Base-by-base conservation (phyloP, 2,329 filamentous ascomycete species). In the Penicillium decumbens region DNA sequence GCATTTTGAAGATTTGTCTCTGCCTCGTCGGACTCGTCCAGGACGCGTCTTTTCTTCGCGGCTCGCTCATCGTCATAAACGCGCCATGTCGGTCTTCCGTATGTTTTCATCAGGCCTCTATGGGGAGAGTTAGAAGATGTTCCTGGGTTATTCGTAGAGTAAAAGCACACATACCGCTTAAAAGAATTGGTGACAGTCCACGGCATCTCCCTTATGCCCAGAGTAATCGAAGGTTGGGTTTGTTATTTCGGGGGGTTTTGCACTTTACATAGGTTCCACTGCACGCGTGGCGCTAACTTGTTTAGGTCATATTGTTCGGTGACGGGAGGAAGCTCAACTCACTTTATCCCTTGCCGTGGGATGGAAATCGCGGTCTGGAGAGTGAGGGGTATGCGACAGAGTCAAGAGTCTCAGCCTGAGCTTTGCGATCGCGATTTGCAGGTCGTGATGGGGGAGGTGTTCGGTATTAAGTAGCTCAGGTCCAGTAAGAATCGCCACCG, bases 161-260 rank as follows among this genome's bases (percentile, higher is more conserved):
- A 45, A 24, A 40, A 59, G 32, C 23, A 41, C 18, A 24, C 24
- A 27, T 70, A 75, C 74, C 74, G 71, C 67, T 75, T 76, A 59
- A 75, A 75, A 57, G 73, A 75, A 65, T 76, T 76, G 58, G 74
- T 75, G 60, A 76, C 73, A 59, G 73, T 75, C 67, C 73, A 76
- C 59, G 74, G 74, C 71, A 72, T 73, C 63, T 72, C 71, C 66
- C 63, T 48, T 24, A 24, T 33, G 29, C 37, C 41, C 35, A 40
- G 37, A 25, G 37, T 45, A 25, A 40, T 45, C 42, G 41, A 35
- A 51, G 40, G 49, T 43, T 43, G 41, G 53, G 50, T 56, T 55
- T 53, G 37, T 51, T 54, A 37, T 37, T 47, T 54, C 37, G 41
- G 42, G 55, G 51, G 55, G 43, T 41, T 50, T 53, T 42, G 47